phyloP scores from a whole-genome alignment of 169 alveolate genomes.

The Cryptosporidium bovis region DNA sequence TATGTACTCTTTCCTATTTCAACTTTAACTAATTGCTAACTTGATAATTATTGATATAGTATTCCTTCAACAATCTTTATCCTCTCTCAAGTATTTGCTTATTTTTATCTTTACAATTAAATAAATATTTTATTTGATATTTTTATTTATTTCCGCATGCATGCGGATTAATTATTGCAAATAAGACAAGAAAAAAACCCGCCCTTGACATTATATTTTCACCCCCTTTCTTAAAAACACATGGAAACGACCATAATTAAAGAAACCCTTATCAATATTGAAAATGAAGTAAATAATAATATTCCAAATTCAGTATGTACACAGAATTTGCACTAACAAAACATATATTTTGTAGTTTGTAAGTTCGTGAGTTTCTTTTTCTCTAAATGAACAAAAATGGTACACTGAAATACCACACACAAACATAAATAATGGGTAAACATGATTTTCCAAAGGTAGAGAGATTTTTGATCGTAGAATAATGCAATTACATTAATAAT shows the following conservation, averaged over 20 bases:
- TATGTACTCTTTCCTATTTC: neutral
- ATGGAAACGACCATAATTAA: neutral
- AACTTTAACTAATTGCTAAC: neutral
- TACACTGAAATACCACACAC: neutral
- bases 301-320: too few relatives aligned
- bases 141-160: neutral
- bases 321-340: too few relatives aligned
- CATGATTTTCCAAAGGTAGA: too few relatives aligned
- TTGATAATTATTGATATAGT: too few relatives aligned
- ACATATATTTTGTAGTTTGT: too few relatives aligned
- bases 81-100: neutral
- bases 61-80: too few relatives aligned
- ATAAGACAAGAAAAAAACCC: slow-evolving; percentile 19
- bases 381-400: neutral
- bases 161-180: slow-evolving; percentile 2
- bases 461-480: too few relatives aligned
- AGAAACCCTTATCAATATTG: too few relatives aligned
- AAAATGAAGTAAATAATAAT: too few relatives aligned
- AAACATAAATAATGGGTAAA: neutral
- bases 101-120: neutral
- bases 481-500: too few relatives aligned
- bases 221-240: slow-evolving; percentile 11
- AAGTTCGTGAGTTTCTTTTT: neutral
- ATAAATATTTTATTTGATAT: neutral
- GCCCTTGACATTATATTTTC: slow-evolving; percentile 31